Base-by-base conservation (phyloP, 108 stramenopile species). In the Cyclotella kingstonii region DNA sequence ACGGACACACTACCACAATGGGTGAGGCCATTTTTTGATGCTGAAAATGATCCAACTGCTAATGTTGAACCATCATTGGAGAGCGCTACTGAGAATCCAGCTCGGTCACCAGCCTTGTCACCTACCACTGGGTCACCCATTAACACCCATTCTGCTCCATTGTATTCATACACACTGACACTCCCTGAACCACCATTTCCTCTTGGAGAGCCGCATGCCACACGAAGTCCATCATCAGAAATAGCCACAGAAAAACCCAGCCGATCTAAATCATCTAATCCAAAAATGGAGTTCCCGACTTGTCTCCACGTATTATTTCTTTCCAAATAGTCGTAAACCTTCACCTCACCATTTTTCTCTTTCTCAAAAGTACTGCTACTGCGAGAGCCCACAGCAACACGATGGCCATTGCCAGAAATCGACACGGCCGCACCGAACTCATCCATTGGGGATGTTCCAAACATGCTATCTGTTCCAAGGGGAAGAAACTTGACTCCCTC, bases 391-490 rank as follows among this genome's bases (percentile, higher is more conserved):
- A 66, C 52, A 5, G 54, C 71, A 17, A 73, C 71, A 18, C 71
- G 54, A 27, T 42, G 41, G 8, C 71, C 71, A 45, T 73, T 55
- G 19, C 57, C 46, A 9, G 60, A 54, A 5, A 73, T 64, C 22
- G 71, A 65, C 23, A 73, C 71, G 11, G 63, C 40, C 19, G 64
- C 54, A 19, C 71, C 71, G 22, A 66, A 57, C 51, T 73, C 72
- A 43, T 73, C 72, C 11, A 42, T 56, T 12, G 43, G 33, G 23
- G 65, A 42, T 31, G 19, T 49, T 22, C 71, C 71, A 30, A 65
- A 52, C 40, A 73, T 52, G 21, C 60, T 53, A 21, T 71, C 70
- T 3, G 12, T 19, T 15, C 67, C 67, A 30, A 57, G 36, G 59
- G 67, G 56, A 33, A 31, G 17, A 56, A 57, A 68, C 0, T 15